Percentiles rank a stretch among this genome's conserved stretches.
These are phyloP conservation scores for Ceratopteris richardii DNA, from an alignment of 75 land plant genomes.

Conservation along the genomic window DNA sequence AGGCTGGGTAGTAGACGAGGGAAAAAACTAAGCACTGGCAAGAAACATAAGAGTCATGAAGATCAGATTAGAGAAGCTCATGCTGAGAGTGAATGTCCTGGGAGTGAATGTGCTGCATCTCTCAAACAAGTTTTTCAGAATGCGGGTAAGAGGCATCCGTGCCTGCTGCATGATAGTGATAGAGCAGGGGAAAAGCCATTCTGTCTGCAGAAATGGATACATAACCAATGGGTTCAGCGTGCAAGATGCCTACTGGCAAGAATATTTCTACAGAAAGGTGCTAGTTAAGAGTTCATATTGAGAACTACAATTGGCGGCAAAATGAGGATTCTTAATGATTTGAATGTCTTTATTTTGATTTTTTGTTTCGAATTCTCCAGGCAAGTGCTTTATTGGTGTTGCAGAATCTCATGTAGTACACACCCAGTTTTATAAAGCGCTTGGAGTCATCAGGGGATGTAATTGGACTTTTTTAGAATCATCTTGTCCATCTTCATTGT, in stretches of 20 bases:
- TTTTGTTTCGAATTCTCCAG: constrained; percentile 1
- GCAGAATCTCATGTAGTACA: constrained; percentile 9
- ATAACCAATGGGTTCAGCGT: constrained; percentile 33
- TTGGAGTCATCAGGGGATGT: constrained; percentile 5
- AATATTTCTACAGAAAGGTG: constrained; percentile 59
- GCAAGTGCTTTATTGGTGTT: constrained; percentile 6
- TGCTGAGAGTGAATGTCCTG: background rate
- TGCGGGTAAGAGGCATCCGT: no score
- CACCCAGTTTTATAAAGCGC: constrained; percentile 8
- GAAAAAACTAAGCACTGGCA: background rate
- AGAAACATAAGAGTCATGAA: background rate
- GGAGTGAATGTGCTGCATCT: no score
- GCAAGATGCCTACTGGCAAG: constrained; percentile 37
- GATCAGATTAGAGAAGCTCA: background rate
- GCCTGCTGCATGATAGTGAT: no score
- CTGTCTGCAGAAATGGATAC: constrained; percentile 32
- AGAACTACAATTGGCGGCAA: no score
- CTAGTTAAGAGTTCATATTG: background rate
- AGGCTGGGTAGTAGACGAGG: background rate
- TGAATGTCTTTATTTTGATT: no score
- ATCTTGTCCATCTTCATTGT: background rate
- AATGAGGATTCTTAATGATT: no score
- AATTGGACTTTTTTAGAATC: background rate
- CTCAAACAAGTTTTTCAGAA: no score
- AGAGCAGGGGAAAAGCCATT: no score